phyloP scores from a whole-genome alignment of 495 filamentous ascomycete genomes.

The Talaromyces thailandensis region DNA sequence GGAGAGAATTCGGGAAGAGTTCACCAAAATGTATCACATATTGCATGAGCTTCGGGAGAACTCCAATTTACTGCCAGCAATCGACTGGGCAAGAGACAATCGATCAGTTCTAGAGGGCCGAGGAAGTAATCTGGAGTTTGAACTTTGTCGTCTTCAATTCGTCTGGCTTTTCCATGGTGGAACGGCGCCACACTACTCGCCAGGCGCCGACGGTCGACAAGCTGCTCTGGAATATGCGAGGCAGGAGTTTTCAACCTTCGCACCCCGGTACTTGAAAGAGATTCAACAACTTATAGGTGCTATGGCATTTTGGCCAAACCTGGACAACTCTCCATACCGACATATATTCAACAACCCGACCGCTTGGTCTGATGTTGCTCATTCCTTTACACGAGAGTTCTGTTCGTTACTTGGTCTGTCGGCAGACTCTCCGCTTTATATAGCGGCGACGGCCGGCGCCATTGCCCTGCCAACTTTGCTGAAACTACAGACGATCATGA shows the following conservation, averaged over 20 bases:
- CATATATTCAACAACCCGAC: slow-evolving; percentile 60
- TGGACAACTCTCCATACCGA: slow-evolving; percentile 64
- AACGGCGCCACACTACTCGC: slow-evolving; percentile 13
- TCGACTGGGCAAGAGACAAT: slow-evolving; percentile 72
- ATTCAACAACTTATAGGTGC: slow-evolving; percentile 68
- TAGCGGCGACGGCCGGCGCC: slow-evolving; percentile 82
- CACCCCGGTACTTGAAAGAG: slow-evolving; percentile 60
- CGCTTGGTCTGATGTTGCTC: slow-evolving; percentile 71
- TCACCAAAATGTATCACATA: slow-evolving; percentile 84
- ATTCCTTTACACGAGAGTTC: slow-evolving; percentile 87
- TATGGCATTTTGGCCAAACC: slow-evolving; percentile 65
- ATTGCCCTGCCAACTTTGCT: slow-evolving; percentile 79
- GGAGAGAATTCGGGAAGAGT: slow-evolving; percentile 62
- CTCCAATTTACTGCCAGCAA: slow-evolving; percentile 70
- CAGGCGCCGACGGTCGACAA: slow-evolving; percentile 28
- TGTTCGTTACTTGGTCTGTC: slow-evolving; percentile 84
- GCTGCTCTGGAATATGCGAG: slow-evolving; percentile 67
- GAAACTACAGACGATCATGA: slow-evolving; percentile 75
- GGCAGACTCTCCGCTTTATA: slow-evolving; percentile 81
- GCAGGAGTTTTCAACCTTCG: slow-evolving; percentile 55
- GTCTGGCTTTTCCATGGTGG: slow-evolving; percentile 66
- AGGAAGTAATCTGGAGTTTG: slow-evolving; percentile 90
- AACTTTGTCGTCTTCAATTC: slow-evolving; percentile 79
- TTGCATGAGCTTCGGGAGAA: slow-evolving; percentile 62
- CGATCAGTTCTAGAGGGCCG: slow-evolving; percentile 61